Percentiles rank a stretch among this genome's conserved stretches.
Conservation (phyloP, 352 stramenopile species). For the Stramenopiles sp. region DNA sequence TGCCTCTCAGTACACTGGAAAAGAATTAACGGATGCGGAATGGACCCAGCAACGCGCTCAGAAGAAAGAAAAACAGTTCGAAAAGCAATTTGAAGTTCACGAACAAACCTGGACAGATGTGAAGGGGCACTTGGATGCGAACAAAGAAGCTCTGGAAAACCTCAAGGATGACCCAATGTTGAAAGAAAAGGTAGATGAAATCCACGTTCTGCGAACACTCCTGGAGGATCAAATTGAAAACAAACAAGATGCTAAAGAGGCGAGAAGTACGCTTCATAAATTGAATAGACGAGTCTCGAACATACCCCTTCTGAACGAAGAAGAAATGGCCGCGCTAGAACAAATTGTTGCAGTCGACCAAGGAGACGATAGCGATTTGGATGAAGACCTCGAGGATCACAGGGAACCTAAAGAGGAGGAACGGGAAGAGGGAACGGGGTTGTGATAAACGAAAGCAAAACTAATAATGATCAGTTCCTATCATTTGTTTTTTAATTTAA, state of each 20-base stretch:
- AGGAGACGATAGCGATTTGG: no score
- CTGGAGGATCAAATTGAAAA: background rate
- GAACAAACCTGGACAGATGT: background rate
- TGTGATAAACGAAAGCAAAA: no score
- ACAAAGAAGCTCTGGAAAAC: background rate
- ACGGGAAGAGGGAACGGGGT: no score
- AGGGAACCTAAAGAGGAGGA: no score
- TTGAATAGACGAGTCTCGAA: background rate
- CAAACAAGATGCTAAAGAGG: background rate
- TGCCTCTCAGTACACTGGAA: background rate
- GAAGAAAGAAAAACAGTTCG: background rate
- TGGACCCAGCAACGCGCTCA: background rate
- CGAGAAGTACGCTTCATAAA: background rate
- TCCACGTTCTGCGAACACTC: background rate
- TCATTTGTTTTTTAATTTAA: no score
- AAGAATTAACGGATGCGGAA: background rate
- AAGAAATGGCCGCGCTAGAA: background rate
- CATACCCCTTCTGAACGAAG: background rate
- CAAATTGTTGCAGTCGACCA: no score
- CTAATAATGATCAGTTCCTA: no score
- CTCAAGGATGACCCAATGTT: background rate
- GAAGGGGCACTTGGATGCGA: background rate
- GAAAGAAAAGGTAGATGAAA: background rate
- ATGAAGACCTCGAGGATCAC: no score
- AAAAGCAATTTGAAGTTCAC: constrained; percentile 2